Evolutionary conservation across 345 rosid genomes (phyloP).

Genomic region (Passiflora organensis): DNA sequence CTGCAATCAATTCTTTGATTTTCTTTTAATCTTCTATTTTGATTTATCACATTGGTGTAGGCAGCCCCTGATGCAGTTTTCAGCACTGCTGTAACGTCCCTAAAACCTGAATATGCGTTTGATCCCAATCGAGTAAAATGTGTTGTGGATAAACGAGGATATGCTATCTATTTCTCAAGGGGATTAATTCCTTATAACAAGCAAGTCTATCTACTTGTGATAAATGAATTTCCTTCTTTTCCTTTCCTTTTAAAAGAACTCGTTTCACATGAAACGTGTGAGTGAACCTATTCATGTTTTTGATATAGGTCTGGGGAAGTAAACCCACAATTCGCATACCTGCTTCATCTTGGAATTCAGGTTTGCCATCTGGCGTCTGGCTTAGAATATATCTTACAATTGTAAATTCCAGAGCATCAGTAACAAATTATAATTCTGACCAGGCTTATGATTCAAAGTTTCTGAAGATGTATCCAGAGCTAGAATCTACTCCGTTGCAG

Average conservation of each 20-base stretch:
- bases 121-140: conserved; percentile 95
- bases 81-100: conserved; percentile 87
- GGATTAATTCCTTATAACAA: conserved; percentile 90
- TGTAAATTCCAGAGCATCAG: too few relatives aligned
- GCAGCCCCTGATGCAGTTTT: conserved; percentile 93
- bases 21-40: background rate
- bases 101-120: conserved; percentile 83
- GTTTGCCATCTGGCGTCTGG: too few relatives aligned
- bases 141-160: conserved; percentile 72
- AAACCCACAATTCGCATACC: conserved; percentile 70
- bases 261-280: conserved; percentile 2
- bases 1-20: background rate
- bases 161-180: conserved; percentile 87
- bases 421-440: conserved; percentile 2
- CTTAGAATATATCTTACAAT: too few relatives aligned
- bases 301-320: conserved; percentile 66
- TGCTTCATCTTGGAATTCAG: conserved; percentile 99
- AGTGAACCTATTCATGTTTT: conserved; percentile 2
- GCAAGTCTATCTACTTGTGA: too few relatives aligned
- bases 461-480: conserved; percentile 72
- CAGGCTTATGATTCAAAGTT: conserved; percentile 93
- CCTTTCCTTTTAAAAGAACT: too few relatives aligned
- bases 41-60: conserved; percentile 26
- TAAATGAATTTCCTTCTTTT: too few relatives aligned
- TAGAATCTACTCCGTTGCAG: conserved; percentile 81